phyloP scores from a whole-genome alignment of 371 early-diverging fungal genomes.

The Mortierella sp. region DNA sequence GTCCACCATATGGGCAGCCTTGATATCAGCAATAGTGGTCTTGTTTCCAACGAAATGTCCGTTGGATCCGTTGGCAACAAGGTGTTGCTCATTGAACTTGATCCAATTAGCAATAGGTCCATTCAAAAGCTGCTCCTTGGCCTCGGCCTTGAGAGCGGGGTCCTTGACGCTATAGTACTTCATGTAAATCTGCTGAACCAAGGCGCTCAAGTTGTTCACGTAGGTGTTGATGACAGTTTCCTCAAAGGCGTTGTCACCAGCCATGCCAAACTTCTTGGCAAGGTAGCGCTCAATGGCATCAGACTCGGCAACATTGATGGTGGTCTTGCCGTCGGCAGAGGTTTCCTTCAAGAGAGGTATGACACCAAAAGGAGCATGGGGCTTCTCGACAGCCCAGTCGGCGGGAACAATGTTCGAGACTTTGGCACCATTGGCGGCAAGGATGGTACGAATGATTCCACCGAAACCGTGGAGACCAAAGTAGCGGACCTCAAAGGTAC shows the following conservation, averaged over 20 bases:
- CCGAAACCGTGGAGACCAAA: conserved; percentile 26
- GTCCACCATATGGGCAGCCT: not conserved
- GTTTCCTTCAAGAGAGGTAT: conserved; percentile 33
- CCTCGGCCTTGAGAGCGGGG: conserved; percentile 15
- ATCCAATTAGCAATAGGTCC: conserved; percentile 17
- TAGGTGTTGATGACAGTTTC: conserved; percentile 16
- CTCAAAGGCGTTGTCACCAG: conserved; percentile 29
- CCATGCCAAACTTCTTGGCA: conserved; percentile 5
- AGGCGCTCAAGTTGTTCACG: not conserved
- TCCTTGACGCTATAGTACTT: conserved; percentile 5
- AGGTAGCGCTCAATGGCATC: conserved; percentile 34
- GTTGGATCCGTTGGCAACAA: conserved; percentile 6
- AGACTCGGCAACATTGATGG: conserved; percentile 23
- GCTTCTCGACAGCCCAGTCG: conserved; percentile 12
- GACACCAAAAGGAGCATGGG: conserved; percentile 28
- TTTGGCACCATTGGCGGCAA: conserved; percentile 5
- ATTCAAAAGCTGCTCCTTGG: conserved; percentile 2
- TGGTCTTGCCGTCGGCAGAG: conserved; percentile 20
- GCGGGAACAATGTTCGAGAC: conserved; percentile 1
- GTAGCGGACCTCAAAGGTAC: conserved; percentile 27
- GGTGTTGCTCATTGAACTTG: conserved; percentile 8
- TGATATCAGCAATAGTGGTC: conserved; percentile 20
- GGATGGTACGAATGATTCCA: not conserved
- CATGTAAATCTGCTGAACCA: not conserved
- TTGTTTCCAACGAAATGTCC: conserved; percentile 27